phyloP scores from a whole-genome alignment of 31 red algal genomes.

The Odonthalia washingtoniensis region DNA sequence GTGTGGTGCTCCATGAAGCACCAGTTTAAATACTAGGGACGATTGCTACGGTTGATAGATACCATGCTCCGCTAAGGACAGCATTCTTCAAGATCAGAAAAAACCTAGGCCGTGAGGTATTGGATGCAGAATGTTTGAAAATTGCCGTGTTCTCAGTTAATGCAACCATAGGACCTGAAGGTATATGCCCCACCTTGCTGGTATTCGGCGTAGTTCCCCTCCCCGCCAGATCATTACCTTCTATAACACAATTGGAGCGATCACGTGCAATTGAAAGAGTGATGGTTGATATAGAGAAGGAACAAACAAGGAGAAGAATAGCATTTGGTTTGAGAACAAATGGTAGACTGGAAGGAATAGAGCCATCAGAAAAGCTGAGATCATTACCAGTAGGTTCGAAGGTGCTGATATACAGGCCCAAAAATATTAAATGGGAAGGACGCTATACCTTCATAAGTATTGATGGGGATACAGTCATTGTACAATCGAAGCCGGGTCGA shows the following conservation, averaged over 20 bases:
- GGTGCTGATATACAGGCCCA: constrained; percentile 15
- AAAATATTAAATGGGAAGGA: constrained; percentile 18
- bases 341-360: background rate
- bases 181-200: constrained; percentile 19
- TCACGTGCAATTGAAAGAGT: constrained; percentile 27
- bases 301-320: constrained; percentile 27
- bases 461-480: constrained; percentile 54
- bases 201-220: constrained; percentile 43
- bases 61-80: constrained; percentile 28
- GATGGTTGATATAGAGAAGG: constrained; percentile 40
- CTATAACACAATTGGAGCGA: background rate
- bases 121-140: background rate
- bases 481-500: constrained; percentile 3
- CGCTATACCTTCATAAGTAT: constrained; percentile 32
- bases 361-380: constrained; percentile 4
- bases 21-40: too few relatives aligned
- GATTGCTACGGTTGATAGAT: constrained; percentile 43
- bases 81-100: background rate
- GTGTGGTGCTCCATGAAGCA: too few relatives aligned
- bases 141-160: constrained; percentile 46
- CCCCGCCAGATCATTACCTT: background rate
- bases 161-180: constrained; percentile 29
- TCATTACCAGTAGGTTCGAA: constrained; percentile 11
- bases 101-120: background rate
- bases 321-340: constrained; percentile 33